Conservation (phyloP, 2,329 filamentous ascomycete genomes). For the Parafenestella ontariensis region DNA sequence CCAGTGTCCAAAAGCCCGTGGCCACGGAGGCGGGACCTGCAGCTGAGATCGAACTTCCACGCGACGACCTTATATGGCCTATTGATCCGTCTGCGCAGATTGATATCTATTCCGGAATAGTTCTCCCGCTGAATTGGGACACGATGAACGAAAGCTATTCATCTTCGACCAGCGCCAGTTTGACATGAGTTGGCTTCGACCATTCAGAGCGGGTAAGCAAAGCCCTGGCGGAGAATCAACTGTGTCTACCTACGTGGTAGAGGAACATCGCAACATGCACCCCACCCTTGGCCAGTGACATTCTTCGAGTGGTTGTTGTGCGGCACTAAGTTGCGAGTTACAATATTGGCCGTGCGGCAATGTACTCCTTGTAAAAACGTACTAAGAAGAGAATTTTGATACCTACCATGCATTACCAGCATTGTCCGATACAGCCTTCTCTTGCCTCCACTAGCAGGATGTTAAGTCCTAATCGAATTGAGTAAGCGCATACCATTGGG, state of each 20-base stretch:
- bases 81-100: slow-evolving; percentile 37
- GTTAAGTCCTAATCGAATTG: slow-evolving; percentile 4
- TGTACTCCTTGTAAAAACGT: no score
- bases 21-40: slow-evolving; percentile 15
- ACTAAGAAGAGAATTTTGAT: neutral
- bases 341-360: neutral
- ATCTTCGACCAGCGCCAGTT: slow-evolving; percentile 16
- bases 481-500: neutral
- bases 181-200: slow-evolving; percentile 2
- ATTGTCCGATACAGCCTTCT: neutral
- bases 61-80: slow-evolving; percentile 40
- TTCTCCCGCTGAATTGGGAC: slow-evolving; percentile 32
- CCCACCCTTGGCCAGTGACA: neutral
- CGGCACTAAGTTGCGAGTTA: no score
- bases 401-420: neutral
- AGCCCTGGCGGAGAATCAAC: neutral
- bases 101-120: slow-evolving; percentile 43
- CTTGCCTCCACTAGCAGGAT: neutral
- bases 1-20: slow-evolving; percentile 14
- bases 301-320: neutral
- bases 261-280: neutral
- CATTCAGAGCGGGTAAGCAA: neutral
- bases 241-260: neutral
- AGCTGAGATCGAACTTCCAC: slow-evolving; percentile 34
- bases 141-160: slow-evolving; percentile 15